phyloP scores from a whole-genome alignment of 306 rosid species.

The Acacia melanoxylon region DNA sequence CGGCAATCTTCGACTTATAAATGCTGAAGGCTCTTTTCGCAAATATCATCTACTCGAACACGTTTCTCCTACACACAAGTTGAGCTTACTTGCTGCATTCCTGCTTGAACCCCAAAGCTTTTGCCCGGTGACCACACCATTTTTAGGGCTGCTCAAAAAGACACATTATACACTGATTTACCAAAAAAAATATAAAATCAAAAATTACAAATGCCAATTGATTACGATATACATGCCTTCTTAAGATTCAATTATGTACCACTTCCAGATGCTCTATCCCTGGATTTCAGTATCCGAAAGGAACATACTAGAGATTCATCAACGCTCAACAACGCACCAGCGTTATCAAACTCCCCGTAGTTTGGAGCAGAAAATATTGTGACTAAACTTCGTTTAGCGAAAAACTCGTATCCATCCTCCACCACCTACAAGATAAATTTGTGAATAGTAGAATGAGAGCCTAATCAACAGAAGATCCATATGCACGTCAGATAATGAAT shows the following conservation, averaged over 20 bases:
- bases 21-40: constrained; percentile 38
- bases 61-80: constrained; percentile 34
- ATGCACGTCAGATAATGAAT: neutral
- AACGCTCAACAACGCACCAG: constrained; percentile 75
- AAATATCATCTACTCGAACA: constrained; percentile 38
- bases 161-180: neutral
- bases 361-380: constrained; percentile 93
- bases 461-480: neutral
- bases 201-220: neutral
- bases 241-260: constrained; percentile 45
- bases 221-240: constrained; percentile 49
- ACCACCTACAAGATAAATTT: constrained; percentile 58
- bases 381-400: constrained; percentile 70
- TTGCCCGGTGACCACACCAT: constrained; percentile 29
- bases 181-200: neutral
- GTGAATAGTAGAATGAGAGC: constrained; percentile 4
- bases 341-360: constrained; percentile 88
- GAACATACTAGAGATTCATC: constrained; percentile 78
- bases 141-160: constrained; percentile 58
- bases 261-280: constrained; percentile 51
- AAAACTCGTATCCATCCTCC: constrained; percentile 90
- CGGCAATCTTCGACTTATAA: constrained; percentile 34
- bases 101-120: constrained; percentile 30
- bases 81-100: constrained; percentile 38
- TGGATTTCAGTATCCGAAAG: constrained; percentile 73